Evolutionary conservation across 2,329 filamentous ascomycete species (phyloP).

Genomic region (Clonostachys rosea): DNA sequence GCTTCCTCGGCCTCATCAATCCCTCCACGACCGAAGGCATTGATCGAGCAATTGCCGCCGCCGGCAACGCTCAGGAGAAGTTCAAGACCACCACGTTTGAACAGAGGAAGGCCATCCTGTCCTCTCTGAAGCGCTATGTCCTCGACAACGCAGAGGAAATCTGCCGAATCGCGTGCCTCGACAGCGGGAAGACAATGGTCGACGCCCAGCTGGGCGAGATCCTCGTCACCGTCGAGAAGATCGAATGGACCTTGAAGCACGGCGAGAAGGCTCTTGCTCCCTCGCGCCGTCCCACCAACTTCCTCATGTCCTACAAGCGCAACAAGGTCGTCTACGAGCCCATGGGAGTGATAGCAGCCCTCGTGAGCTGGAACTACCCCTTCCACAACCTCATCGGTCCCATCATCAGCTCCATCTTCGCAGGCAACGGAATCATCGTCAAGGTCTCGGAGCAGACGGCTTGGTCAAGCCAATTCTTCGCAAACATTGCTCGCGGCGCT

Average conservation of each 20-base stretch:
- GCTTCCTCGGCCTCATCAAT: conserved; percentile 73
- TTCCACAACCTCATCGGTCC: conserved; percentile 95
- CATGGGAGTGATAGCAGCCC: conserved; percentile 84
- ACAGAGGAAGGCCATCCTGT: conserved; percentile 73
- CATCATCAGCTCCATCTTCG: conserved; percentile 84
- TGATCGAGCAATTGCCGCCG: conserved; percentile 71
- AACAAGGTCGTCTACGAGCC: conserved; percentile 91
- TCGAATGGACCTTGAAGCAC: conserved; percentile 89
- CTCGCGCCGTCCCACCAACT: conserved; percentile 74
- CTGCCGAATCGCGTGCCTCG: conserved; percentile 78
- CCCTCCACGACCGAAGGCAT: conserved; percentile 74
- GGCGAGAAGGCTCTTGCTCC: conserved; percentile 76
- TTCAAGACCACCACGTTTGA: conserved; percentile 83
- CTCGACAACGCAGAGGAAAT: conserved; percentile 88
- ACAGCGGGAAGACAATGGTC: conserved; percentile 94
- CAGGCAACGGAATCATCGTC: conserved; percentile 87
- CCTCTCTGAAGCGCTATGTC: conserved; percentile 75
- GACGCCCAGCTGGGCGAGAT: conserved; percentile 94
- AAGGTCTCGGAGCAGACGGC: conserved; percentile 95
- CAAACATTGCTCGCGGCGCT: conserved; percentile 71
- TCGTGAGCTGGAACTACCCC: conserved; percentile 95
- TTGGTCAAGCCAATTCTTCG: conserved; percentile 85
- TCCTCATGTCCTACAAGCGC: conserved; percentile 93
- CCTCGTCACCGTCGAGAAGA: conserved; percentile 86
- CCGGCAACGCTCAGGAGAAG: conserved; percentile 66